phyloP scores from a whole-genome alignment of 2,329 filamentous ascomycete species.

The Calonectria pseudoreteaudii region DNA sequence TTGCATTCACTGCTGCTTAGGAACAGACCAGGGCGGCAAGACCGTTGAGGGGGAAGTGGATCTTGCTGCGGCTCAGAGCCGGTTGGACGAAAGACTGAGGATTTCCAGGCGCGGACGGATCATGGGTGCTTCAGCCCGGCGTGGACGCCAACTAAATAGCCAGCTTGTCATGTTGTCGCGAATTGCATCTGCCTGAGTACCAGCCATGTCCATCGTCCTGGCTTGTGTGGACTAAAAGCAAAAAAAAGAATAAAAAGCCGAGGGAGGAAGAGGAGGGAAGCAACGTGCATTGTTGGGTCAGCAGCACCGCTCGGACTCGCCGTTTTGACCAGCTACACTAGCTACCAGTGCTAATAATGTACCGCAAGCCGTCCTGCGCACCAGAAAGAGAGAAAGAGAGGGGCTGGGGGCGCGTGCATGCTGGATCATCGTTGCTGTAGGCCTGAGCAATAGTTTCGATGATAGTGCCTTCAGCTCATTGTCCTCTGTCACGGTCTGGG shows the following conservation, averaged over 20 bases:
- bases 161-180: slow-evolving; percentile 1
- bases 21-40: background rate
- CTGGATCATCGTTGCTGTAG: background rate
- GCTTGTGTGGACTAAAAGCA: background rate
- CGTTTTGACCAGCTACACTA: background rate
- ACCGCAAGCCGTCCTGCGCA: background rate
- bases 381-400: background rate
- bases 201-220: background rate
- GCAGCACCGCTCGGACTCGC: slow-evolving; percentile 15
- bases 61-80: background rate
- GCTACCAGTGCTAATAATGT: background rate
- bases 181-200: slow-evolving; percentile 1
- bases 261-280: background rate
- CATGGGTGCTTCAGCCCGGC: slow-evolving; percentile 25
- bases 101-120: background rate
- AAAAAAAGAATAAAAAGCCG: background rate
- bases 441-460: background rate
- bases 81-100: background rate
- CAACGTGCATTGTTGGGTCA: background rate
- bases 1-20: background rate
- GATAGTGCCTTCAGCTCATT: background rate
- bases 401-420: background rate
- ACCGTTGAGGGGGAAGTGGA: background rate
- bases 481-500: background rate
- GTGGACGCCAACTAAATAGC: slow-evolving; percentile 9